These are phyloP conservation scores for Luffa aegyptiaca DNA, from an alignment of 306 rosid genomes.

Conservation along the genomic window DNA sequence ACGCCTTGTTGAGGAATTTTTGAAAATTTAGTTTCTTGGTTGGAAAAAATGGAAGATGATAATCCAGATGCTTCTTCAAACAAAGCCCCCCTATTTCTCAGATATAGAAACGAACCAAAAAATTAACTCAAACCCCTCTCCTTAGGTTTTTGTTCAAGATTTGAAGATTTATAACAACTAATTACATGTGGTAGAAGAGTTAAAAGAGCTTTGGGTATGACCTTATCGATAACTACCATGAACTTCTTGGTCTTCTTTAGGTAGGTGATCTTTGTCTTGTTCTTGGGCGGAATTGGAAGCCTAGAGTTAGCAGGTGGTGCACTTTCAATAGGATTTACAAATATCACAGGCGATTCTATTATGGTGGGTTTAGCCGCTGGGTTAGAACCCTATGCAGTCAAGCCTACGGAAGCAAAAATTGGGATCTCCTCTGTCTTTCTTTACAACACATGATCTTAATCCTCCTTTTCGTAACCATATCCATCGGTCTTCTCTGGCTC, in stretches of 20 bases:
- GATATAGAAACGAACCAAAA: slow-evolving; percentile 25
- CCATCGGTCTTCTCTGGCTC: slow-evolving; percentile 67
- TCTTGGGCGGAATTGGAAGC: slow-evolving; percentile 72
- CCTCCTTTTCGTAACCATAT: slow-evolving; percentile 49
- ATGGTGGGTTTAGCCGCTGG: slow-evolving; percentile 81
- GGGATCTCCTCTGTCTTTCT: slow-evolving; percentile 61
- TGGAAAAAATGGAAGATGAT: slow-evolving; percentile 33
- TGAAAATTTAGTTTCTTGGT: neutral
- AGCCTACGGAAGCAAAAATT: slow-evolving; percentile 71
- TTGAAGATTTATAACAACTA: neutral
- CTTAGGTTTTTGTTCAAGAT: neutral
- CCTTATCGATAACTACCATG: slow-evolving; percentile 66
- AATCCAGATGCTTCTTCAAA: slow-evolving; percentile 39
- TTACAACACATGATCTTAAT: slow-evolving; percentile 78
- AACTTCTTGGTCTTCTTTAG: slow-evolving; percentile 60
- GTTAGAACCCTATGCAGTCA: slow-evolving; percentile 85
- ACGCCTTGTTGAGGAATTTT: neutral
- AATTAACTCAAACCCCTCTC: neutral
- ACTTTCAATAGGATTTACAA: slow-evolving; percentile 87
- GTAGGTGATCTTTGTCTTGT: slow-evolving; percentile 60
- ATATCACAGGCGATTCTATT: slow-evolving; percentile 96
- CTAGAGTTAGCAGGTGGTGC: slow-evolving; percentile 97
- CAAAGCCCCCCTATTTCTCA: slow-evolving; percentile 55
- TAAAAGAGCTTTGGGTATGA: slow-evolving; percentile 71
- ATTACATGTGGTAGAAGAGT: slow-evolving; percentile 55